Base-by-base conservation (phyloP, 2,329 filamentous ascomycete species). In the Fusarium nematophilum region DNA sequence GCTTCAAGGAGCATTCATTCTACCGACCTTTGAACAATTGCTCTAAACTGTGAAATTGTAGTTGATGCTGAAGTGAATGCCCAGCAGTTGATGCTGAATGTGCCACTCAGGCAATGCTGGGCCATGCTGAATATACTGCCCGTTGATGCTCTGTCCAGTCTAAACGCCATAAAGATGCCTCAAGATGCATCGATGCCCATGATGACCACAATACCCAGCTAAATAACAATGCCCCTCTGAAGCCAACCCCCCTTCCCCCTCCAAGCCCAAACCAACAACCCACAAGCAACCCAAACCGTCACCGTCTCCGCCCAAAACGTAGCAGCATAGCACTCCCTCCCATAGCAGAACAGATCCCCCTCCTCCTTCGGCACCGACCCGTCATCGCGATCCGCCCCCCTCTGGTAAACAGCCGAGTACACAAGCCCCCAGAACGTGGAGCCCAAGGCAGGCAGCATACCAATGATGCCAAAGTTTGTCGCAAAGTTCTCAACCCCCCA, bases 401-500 rank as follows among this genome's bases (percentile, higher is more conserved):
- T 82, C 74, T 95, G 88, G 69, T 96, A 96, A 3, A 92, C 87
- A 0, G 82, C 85, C 6, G 90, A 92, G 73, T 98, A 99, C n/a
- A 97, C 79, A 1, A 95, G 75, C 0, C 93, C 92, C 93, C 94
- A 99, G 26, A 97, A 83, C 0, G 92, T 92, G 0, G 94, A 93
- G 0, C 94, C 95, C 0, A 90, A 77, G 0, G 95, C 95, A 3
- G 95, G 95, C 52, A 94, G 88, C 81, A 96, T 95, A 34, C 93
- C 93, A 7, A 98, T 88, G 58, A 98, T 93, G 9, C 95, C 95
- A 88, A 94, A 99, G 69, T 99, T 98, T 1, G 95, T 99, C 53
- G 92, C 95, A 72, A 99, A 98, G 73, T 98, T 99, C 79, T 98
- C 93, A 0, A 97, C 93, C 21, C 95, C 95, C 95, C 95, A 99